Base-by-base conservation (phyloP, 164 flowering plant genomes). In the Echeveria elegans region DNA sequence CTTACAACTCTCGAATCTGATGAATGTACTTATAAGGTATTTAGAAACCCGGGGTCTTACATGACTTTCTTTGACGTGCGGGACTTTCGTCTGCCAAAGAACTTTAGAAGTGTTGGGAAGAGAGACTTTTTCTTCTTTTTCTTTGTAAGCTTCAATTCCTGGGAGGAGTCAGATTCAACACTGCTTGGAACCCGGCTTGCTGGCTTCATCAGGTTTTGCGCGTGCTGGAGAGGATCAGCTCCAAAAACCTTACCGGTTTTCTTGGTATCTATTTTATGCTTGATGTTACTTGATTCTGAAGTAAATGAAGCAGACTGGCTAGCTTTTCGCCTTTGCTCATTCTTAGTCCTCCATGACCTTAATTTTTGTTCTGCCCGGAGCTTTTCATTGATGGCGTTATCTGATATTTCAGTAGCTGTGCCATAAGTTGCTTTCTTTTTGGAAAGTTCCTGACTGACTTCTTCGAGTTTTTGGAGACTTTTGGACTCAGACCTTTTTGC, bases 311-410 rank as follows among this genome's bases (percentile, higher is more conserved):
- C 74, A 26, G 82, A 59, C 48, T 83, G 83, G 60, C 74, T 72
- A 32, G 87, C 81, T 84, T 82, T 91, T 50, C 97, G 72, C 36
- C 79, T 72, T 67, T 82, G 90, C 75, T 88, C 96, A 29, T 86
- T 86, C 69, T 94, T 92, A 16, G 92, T 79, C 75, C 99, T 82
- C 99, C 99, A 89, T 61, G 78, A 84, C 67, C 99, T 85, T 74
- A 94, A 52, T 72, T 94, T 90, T 65, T 94, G 99, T 70, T 94
- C 99, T 2, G 84, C 83, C 5, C 90, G 87, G 75, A 94, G 65
- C 72, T 94, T 89, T 32, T 96, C 97, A 77, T 82, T 83, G 77
- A 82, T 80, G 32, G 97, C 97, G 72, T 78, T 82, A 74, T 86
- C 92, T 29, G 96, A 87, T 76, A 81, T 91, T 66, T 84, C 82